Evolutionary conservation across 805 yeast species (phyloP).

Genomic region (Saccharomycopsis fodiens): DNA sequence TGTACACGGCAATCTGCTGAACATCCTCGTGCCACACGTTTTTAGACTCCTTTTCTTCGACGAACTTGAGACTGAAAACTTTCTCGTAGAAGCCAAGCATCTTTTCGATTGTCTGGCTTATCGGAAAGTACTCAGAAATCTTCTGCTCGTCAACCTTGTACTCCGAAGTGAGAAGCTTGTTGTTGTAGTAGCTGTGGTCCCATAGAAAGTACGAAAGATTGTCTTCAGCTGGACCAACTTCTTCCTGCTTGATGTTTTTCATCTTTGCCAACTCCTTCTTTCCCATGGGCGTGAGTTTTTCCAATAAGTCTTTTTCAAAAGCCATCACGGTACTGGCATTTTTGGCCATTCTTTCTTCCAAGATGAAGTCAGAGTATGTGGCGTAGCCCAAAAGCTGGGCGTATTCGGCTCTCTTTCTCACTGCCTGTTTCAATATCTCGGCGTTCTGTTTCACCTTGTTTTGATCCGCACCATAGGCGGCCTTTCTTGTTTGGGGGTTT

Average conservation of each 20-base stretch:
- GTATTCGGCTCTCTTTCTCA: constrained; percentile 51
- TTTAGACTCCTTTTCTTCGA: constrained; percentile 31
- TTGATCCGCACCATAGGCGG: constrained; percentile 60
- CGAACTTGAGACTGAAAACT: constrained; percentile 61
- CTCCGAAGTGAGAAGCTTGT: constrained; percentile 55
- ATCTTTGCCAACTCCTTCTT: constrained; percentile 43
- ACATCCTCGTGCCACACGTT: constrained; percentile 77
- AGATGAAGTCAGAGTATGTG: constrained; percentile 59
- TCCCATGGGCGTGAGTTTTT: constrained; percentile 54
- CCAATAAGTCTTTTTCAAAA: constrained; percentile 56
- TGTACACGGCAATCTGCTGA: constrained; percentile 65
- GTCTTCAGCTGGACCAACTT: constrained; percentile 39
- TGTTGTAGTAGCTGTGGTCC: constrained; percentile 68
- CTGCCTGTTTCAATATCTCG: constrained; percentile 49
- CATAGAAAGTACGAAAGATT: constrained; percentile 46
- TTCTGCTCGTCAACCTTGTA: constrained; percentile 65
- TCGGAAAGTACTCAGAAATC: constrained; percentile 73
- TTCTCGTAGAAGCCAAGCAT: constrained; percentile 69
- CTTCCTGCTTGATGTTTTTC: constrained; percentile 44
- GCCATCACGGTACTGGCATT: constrained; percentile 47
- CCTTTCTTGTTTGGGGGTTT: constrained; percentile 54
- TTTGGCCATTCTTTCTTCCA: constrained; percentile 81
- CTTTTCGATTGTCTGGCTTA: constrained; percentile 54
- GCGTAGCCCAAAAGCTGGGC: constrained; percentile 61
- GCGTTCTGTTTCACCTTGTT: constrained; percentile 61